Evolutionary conservation across 371 early-diverging fungal species (phyloP).

Genomic region (Dichotomocladium elegans): DNA sequence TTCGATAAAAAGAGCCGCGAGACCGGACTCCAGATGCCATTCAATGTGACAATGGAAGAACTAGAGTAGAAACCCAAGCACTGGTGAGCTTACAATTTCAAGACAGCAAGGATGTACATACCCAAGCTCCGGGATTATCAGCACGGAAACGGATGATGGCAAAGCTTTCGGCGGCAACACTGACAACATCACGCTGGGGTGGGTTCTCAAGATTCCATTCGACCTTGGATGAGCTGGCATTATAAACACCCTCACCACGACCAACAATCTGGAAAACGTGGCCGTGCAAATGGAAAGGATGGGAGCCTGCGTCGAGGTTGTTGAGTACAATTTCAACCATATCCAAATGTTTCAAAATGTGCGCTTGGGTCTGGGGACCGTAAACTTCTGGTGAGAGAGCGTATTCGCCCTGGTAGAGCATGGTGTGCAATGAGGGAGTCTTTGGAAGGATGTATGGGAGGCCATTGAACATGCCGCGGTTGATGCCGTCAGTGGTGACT

Average conservation of each 20-base stretch:
- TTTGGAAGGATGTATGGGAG: conserved; percentile 58
- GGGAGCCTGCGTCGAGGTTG: conserved; percentile 59
- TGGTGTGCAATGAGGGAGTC: conserved; percentile 63
- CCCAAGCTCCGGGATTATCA: conserved; percentile 78
- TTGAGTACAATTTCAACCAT: conserved; percentile 51
- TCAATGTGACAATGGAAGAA: conserved; percentile 78
- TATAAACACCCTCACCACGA: conserved; percentile 39
- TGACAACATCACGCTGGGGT: conserved; percentile 62
- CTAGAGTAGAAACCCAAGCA: conserved; percentile 4
- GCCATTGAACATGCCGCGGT: conserved; percentile 76
- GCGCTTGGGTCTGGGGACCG: conserved; percentile 52
- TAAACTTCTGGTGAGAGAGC: conserved; percentile 48
- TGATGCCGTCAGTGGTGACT: conserved; percentile 62
- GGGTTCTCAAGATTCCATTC: conserved; percentile 43
- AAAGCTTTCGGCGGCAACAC: conserved; percentile 54
- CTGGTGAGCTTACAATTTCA: background rate
- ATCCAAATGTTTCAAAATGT: conserved; percentile 44
- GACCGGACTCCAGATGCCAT: conserved; percentile 64
- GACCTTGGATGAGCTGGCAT: conserved; percentile 22
- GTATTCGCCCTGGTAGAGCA: conserved; percentile 51
- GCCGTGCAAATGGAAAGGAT: conserved; percentile 85
- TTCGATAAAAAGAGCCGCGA: conserved; percentile 59
- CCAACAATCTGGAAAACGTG: conserved; percentile 74
- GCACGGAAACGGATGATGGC: conserved; percentile 67
- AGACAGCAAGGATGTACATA: background rate